Evolutionary conservation across 352 stramenopile genomes (phyloP).

Genomic region (Phytophthora brassicae): DNA sequence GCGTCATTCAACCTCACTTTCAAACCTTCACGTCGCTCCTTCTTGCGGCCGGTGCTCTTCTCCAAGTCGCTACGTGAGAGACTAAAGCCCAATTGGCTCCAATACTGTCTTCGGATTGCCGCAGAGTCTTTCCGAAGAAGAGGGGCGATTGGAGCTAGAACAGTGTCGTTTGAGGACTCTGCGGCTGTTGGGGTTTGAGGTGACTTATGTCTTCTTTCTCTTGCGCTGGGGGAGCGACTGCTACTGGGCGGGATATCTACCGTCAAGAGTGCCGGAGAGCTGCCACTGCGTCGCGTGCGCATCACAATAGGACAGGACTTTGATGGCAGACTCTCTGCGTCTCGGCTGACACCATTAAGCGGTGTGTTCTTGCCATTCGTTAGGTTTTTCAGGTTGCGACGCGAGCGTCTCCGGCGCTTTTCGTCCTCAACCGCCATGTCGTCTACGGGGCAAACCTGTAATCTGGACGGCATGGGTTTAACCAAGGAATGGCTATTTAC

Average conservation of each 20-base stretch:
- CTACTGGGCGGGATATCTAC: slow-evolving; percentile 11
- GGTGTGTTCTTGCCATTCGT: slow-evolving; percentile 43
- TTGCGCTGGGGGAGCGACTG: slow-evolving; percentile 14
- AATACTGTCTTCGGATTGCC: slow-evolving; percentile 85
- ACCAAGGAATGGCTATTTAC: slow-evolving; percentile 39
- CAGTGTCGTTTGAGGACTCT: slow-evolving; percentile 22
- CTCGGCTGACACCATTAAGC: slow-evolving; percentile 44
- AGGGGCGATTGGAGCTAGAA: slow-evolving; percentile 26
- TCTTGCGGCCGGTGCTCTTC: slow-evolving; percentile 67
- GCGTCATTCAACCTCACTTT: slow-evolving; percentile 81
- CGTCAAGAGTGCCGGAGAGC: slow-evolving; percentile 15
- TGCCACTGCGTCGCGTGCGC: slow-evolving; percentile 27
- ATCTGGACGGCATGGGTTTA: slow-evolving; percentile 70
- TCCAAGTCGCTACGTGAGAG: slow-evolving; percentile 80
- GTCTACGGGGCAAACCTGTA: slow-evolving; percentile 75
- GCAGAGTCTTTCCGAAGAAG: slow-evolving; percentile 78
- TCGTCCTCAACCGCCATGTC: slow-evolving; percentile 78
- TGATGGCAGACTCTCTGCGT: slow-evolving; percentile 64
- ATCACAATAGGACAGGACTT: slow-evolving; percentile 39
- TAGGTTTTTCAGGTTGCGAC: slow-evolving; percentile 38
- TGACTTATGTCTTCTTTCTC: slow-evolving; percentile 22
- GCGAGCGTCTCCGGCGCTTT: slow-evolving; percentile 64
- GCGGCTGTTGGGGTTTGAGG: slow-evolving; percentile 8
- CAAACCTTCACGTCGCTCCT: slow-evolving; percentile 64
- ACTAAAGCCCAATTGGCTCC: slow-evolving; percentile 83